phyloP scores from a whole-genome alignment of 2,329 filamentous ascomycete species.

The Botrytis cinerea region DNA sequence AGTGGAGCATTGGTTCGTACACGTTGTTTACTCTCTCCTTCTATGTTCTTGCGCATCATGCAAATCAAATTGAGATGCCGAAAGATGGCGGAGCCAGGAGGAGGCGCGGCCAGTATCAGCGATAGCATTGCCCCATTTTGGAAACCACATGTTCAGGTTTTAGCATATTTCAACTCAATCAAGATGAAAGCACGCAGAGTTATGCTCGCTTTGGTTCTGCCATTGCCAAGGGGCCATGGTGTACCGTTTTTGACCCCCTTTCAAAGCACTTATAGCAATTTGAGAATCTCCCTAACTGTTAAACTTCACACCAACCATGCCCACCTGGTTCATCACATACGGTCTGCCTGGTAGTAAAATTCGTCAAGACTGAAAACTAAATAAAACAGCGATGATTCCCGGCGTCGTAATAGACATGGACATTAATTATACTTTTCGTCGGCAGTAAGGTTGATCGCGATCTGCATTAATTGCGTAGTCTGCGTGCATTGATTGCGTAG shows the following conservation, averaged over 20 bases:
- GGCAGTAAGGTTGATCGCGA: neutral
- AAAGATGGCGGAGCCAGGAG: neutral
- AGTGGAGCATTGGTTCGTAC: neutral
- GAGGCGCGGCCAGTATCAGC: neutral
- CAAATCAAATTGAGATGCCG: neutral
- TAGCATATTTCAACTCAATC: neutral
- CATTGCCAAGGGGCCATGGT: neutral
- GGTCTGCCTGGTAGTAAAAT: neutral
- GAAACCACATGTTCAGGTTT: neutral
- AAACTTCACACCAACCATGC: neutral
- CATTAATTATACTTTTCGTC: neutral
- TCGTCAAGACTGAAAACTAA: neutral
- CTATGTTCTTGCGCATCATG: neutral
- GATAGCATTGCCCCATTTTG: neutral
- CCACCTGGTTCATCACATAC: neutral
- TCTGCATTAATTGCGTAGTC: neutral
- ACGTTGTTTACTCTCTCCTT: neutral
- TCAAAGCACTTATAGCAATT: neutral
- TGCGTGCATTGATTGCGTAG: neutral
- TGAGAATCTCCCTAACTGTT: neutral
- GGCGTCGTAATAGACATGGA: neutral
- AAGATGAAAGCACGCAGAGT: neutral
- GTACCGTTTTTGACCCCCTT: neutral
- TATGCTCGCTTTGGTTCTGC: neutral
- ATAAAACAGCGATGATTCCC: neutral